Percentiles rank a stretch among this genome's conserved stretches.
These are phyloP conservation scores for Beta lomatogona DNA, from an alignment of 179 eudicot genomes.

Conservation along the genomic window DNA sequence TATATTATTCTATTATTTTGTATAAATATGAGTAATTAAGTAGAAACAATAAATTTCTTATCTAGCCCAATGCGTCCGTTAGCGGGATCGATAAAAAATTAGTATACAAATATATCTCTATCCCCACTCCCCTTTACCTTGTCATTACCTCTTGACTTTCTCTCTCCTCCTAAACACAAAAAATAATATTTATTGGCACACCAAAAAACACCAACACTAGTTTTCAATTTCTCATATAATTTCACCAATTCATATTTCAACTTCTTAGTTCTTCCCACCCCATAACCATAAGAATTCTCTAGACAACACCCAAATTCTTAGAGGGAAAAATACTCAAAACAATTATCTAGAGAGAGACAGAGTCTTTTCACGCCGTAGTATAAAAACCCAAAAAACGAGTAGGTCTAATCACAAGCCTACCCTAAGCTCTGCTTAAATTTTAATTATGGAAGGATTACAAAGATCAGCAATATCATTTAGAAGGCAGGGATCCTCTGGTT, in stretches of 20 bases:
- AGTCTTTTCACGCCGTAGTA: too few relatives aligned
- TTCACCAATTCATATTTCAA: conserved; percentile 19
- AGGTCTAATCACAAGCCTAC: too few relatives aligned
- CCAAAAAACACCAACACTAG: neutral
- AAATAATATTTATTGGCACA: neutral
- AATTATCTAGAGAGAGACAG: neutral
- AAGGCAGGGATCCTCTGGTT: conserved; percentile 53
- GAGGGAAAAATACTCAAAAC: too few relatives aligned
- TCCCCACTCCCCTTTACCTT: conserved; percentile 7
- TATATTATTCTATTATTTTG: too few relatives aligned
- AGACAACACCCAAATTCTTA: neutral
- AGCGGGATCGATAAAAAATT: too few relatives aligned
- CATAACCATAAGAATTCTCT: conserved; percentile 29
- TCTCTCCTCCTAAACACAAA: conserved; percentile 14
- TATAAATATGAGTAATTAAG: too few relatives aligned
- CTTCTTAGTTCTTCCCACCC: conserved; percentile 13
- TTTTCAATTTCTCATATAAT: neutral
- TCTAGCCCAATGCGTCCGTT: too few relatives aligned
- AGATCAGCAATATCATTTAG: conserved; percentile 47
- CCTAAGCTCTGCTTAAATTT: too few relatives aligned
- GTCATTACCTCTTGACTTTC: conserved; percentile 26
- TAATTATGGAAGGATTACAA: conserved; percentile 40
- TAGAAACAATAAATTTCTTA: too few relatives aligned
- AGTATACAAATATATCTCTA: neutral
- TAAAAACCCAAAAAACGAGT: neutral